These are phyloP conservation scores for Trichoderma gracile DNA, from an alignment of 2,329 filamentous ascomycete species.

Conservation along the genomic window DNA sequence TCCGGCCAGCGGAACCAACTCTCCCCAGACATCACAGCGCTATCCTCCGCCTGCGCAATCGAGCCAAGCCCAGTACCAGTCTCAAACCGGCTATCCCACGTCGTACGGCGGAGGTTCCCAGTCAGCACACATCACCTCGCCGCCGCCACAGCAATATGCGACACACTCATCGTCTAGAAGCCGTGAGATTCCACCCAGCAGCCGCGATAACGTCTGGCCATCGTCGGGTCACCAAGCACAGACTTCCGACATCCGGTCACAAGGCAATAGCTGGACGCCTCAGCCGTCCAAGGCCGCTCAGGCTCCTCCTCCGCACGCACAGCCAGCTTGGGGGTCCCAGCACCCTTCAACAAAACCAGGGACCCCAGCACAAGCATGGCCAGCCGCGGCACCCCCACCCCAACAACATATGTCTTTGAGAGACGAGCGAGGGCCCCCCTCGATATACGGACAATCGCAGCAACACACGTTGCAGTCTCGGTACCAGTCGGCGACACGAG, in stretches of 20 bases:
- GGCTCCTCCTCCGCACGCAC: constrained; percentile 35
- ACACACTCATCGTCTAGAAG: constrained; percentile 45
- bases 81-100: constrained; percentile 48
- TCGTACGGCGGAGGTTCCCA: constrained; percentile 43
- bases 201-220: constrained; percentile 43
- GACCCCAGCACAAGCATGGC: constrained; percentile 40
- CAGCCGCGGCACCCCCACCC: constrained; percentile 37
- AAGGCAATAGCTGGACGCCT: constrained; percentile 35
- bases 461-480: constrained; percentile 43
- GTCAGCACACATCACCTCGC: constrained; percentile 48
- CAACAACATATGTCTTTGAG: constrained; percentile 40
- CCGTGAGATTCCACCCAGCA: constrained; percentile 32
- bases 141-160: constrained; percentile 55
- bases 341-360: constrained; percentile 39
- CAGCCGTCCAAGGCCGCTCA: constrained; percentile 39
- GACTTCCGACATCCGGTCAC: constrained; percentile 29
- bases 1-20: constrained; percentile 44
- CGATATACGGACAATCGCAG: constrained; percentile 39
- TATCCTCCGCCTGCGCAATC: constrained; percentile 47
- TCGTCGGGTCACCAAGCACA: constrained; percentile 32
- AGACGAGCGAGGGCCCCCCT: constrained; percentile 42
- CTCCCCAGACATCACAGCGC: constrained; percentile 50
- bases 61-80: constrained; percentile 44
- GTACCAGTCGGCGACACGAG: constrained; percentile 44
- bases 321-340: constrained; percentile 39